Evolutionary conservation across 2,329 filamentous ascomycete genomes (phyloP).

Genomic region (Nigrospora oryzae): DNA sequence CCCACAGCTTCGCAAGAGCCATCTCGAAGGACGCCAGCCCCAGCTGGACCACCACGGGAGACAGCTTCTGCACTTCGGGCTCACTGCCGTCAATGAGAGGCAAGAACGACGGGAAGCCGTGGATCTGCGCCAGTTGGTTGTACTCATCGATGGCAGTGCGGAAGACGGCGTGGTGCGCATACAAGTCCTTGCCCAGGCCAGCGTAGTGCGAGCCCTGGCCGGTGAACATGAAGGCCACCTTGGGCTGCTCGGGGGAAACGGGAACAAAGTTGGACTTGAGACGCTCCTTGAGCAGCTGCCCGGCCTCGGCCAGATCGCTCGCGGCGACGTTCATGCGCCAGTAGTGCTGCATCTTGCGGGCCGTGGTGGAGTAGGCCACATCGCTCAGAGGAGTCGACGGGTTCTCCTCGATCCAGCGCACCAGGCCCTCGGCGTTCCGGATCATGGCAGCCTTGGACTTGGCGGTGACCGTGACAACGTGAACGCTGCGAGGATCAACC

Average conservation of each 20-base stretch:
- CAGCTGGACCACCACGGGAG: conserved; percentile 44
- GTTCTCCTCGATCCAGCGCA: conserved; percentile 42
- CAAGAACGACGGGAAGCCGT: conserved; percentile 48
- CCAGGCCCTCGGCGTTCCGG: conserved; percentile 46
- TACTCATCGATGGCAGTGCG: conserved; percentile 48
- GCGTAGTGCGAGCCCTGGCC: conserved; percentile 47
- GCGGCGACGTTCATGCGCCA: conserved; percentile 43
- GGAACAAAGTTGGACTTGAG: conserved; percentile 33
- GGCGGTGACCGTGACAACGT: conserved; percentile 51
- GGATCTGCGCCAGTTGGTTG: conserved; percentile 38
- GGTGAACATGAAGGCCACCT: conserved; percentile 46
- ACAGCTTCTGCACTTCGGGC: conserved; percentile 32
- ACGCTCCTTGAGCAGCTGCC: conserved; percentile 29
- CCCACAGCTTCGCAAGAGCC: conserved; percentile 47
- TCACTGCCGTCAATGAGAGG: conserved; percentile 38
- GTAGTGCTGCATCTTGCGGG: conserved; percentile 52
- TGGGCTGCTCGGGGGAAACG: conserved; percentile 33
- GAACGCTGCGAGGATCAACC: conserved; percentile 43
- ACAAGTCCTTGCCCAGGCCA: conserved; percentile 43
- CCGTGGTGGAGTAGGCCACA: conserved; percentile 61
- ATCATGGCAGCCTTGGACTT: conserved; percentile 48
- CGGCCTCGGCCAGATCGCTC: conserved; percentile 30
- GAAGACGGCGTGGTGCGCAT: conserved; percentile 36
- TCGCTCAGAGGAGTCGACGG: conserved; percentile 44
- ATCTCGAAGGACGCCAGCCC: conserved; percentile 48